Conservation (phyloP, 805 yeast species). For the Cyberlindnera xylosilytica region DNA sequence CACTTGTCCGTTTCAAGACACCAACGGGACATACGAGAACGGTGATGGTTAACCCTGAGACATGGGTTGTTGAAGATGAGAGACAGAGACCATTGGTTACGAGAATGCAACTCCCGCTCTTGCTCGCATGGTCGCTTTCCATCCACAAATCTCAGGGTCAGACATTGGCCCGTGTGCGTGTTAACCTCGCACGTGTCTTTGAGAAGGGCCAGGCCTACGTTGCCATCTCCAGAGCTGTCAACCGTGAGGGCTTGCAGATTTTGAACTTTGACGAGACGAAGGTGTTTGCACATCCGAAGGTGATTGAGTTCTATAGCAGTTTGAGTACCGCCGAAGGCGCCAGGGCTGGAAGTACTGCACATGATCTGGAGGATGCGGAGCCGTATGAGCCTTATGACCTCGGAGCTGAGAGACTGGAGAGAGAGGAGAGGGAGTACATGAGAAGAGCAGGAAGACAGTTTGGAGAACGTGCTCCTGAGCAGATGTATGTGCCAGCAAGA, state of each 20-base stretch:
- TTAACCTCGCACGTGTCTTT: conserved; percentile 72
- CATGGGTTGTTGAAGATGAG: conserved; percentile 78
- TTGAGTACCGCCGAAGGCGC: conserved; percentile 33
- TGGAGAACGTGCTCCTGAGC: neutral
- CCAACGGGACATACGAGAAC: conserved; percentile 71
- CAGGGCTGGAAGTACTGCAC: neutral
- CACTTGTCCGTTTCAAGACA: conserved; percentile 72
- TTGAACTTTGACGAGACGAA: conserved; percentile 61
- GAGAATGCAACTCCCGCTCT: conserved; percentile 78
- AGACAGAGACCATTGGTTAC: conserved; percentile 63
- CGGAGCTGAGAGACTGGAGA: conserved; percentile 1
- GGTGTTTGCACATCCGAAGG: conserved; percentile 70
- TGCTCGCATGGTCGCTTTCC: conserved; percentile 95
- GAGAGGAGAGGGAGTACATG: neutral
- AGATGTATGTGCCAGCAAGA: neutral
- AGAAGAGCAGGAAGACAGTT: neutral
- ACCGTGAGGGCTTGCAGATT: conserved; percentile 80
- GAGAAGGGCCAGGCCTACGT: conserved; percentile 97
- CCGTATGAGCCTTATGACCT: neutral
- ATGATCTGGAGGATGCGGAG: no score
- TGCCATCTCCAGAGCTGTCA: conserved; percentile 86
- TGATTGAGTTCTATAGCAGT: conserved; percentile 61
- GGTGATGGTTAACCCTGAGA: conserved; percentile 78
- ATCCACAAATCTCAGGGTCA: conserved; percentile 97
- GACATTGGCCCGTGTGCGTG: conserved; percentile 71